Evolutionary conservation across 2,329 filamentous ascomycete species (phyloP).

Genomic region (Colletotrichum godetiae): DNA sequence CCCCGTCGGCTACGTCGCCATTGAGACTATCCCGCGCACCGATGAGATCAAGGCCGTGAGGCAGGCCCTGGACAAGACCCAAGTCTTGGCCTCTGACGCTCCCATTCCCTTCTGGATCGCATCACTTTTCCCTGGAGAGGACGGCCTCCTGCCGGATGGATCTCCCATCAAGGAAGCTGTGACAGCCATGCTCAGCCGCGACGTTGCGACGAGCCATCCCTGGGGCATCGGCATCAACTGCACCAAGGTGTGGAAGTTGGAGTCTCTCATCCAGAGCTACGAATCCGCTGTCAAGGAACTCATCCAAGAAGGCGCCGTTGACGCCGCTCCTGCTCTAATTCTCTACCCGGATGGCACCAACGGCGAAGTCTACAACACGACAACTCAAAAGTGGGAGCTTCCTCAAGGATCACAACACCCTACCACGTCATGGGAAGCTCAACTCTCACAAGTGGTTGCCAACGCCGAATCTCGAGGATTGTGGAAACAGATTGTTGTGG

Average conservation of each 20-base stretch:
- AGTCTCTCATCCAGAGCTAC: slow-evolving; percentile 63
- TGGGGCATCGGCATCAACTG: slow-evolving; percentile 78
- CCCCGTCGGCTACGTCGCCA: slow-evolving; percentile 66
- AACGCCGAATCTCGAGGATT: slow-evolving; percentile 47
- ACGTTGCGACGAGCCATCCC: slow-evolving; percentile 48
- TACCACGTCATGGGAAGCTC: slow-evolving; percentile 56
- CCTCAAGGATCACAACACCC: slow-evolving; percentile 42
- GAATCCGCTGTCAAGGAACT: slow-evolving; percentile 59
- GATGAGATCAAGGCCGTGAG: slow-evolving; percentile 72
- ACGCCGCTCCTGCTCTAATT: slow-evolving; percentile 64
- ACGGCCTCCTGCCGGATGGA: slow-evolving; percentile 67
- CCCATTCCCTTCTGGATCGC: slow-evolving; percentile 68
- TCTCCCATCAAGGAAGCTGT: slow-evolving; percentile 50
- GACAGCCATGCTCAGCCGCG: slow-evolving; percentile 50
- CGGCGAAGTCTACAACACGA: slow-evolving; percentile 74
- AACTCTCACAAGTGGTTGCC: slow-evolving; percentile 54
- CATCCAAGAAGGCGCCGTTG: slow-evolving; percentile 46
- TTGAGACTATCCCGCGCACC: slow-evolving; percentile 74
- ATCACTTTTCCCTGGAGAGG: slow-evolving; percentile 70
- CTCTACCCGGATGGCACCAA: slow-evolving; percentile 78
- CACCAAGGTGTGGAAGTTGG: slow-evolving; percentile 73
- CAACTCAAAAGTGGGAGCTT: slow-evolving; percentile 69
- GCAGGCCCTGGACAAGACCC: slow-evolving; percentile 48
- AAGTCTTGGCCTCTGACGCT: slow-evolving; percentile 43
- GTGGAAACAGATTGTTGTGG: slow-evolving; percentile 61